A percentile compares a stretch with the other conserved stretches of the same genome.
phyloP scores from a whole-genome alignment of 1,139 yeast genomes.

The Blastobotrys illinoisensis region DNA sequence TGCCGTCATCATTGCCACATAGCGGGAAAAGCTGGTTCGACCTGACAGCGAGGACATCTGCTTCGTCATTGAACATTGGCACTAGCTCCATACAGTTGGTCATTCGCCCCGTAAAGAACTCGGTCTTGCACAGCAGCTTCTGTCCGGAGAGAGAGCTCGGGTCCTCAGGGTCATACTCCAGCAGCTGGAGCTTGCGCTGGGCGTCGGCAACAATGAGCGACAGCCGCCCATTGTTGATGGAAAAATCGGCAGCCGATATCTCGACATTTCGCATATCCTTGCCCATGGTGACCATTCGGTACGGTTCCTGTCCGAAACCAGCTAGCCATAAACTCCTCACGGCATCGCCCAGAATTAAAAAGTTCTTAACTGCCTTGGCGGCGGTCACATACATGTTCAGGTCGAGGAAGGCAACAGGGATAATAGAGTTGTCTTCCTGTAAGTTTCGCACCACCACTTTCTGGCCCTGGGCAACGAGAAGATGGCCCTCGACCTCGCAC shows the following conservation, averaged over 20 bases:
- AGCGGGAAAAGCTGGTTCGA: constrained; percentile 35
- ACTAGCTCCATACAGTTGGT: constrained; percentile 55
- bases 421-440: constrained; percentile 72
- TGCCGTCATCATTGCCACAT: constrained; percentile 77
- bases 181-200: constrained; percentile 60
- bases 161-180: constrained; percentile 91
- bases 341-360: constrained; percentile 74
- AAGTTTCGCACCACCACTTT: constrained; percentile 71
- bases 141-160: constrained; percentile 79
- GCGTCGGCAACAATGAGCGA: constrained; percentile 67
- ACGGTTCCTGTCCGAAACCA: constrained; percentile 92
- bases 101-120: constrained; percentile 61
- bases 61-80: constrained; percentile 33
- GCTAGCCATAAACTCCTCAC: constrained; percentile 74
- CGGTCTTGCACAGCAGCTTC: constrained; percentile 60
- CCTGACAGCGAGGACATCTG: constrained; percentile 25
- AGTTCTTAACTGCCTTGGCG: constrained; percentile 75
- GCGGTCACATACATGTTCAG: constrained; percentile 75
- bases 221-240: constrained; percentile 64
- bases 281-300: constrained; percentile 73
- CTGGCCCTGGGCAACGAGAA: constrained; percentile 84
- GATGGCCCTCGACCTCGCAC: constrained; percentile 78
- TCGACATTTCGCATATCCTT: constrained; percentile 63
- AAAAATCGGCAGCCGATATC: constrained; percentile 61
- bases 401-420: constrained; percentile 91